phyloP scores from a whole-genome alignment of 305 asterid species.

The Solanum hybrid region DNA sequence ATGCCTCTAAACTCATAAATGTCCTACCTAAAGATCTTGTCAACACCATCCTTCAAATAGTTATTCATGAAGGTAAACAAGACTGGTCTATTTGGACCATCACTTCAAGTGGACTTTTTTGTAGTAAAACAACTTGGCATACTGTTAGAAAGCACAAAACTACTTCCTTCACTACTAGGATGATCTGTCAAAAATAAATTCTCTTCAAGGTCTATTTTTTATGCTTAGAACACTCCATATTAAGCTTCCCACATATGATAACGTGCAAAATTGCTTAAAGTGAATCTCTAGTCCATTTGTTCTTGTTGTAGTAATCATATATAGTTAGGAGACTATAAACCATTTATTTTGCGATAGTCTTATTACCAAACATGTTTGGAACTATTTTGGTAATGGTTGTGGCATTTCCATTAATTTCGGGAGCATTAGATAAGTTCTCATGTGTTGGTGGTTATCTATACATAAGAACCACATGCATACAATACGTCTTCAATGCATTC shows the following conservation, averaged over 20 bases:
- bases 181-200: neutral
- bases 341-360: neutral
- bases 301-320: neutral
- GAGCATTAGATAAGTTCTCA: neutral
- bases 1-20: neutral
- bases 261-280: neutral
- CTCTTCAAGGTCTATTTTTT: neutral
- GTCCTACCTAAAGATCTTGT: neutral
- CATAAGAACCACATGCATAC: neutral
- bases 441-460: neutral
- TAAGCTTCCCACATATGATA: neutral
- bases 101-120: neutral
- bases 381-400: neutral
- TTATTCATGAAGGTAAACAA: too few relatives aligned
- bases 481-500: neutral
- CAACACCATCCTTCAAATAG: neutral
- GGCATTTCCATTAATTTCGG: neutral
- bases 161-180: neutral
- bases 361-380: neutral
- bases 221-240: neutral
- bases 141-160: neutral
- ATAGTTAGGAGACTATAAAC: neutral
- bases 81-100: too few relatives aligned
- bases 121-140: neutral
- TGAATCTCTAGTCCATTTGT: neutral